These are phyloP conservation scores for Zasmidium citrigriseum DNA, from an alignment of 2,329 filamentous ascomycete species.

Conservation along the genomic window DNA sequence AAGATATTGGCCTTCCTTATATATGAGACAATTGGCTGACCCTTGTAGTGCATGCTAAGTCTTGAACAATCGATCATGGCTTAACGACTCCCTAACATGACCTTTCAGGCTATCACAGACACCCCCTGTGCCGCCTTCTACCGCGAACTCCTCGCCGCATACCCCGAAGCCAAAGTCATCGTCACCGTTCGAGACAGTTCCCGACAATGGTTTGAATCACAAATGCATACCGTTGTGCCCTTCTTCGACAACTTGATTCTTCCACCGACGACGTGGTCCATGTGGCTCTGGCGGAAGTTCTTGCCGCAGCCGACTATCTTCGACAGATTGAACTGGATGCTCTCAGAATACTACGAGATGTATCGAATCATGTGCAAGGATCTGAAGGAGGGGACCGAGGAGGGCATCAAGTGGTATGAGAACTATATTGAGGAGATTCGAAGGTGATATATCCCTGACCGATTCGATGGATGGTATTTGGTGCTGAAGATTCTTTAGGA, in stretches of 20 bases:
- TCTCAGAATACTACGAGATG: neutral
- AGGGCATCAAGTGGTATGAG: neutral
- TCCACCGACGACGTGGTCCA: neutral
- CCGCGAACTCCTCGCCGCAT: neutral
- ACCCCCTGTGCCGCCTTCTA: conserved; percentile 1
- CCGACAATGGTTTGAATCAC: neutral
- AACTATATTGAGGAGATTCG: neutral
- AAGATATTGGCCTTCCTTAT: conserved; percentile 22
- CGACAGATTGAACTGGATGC: neutral
- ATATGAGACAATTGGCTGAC: neutral
- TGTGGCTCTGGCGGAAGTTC: neutral
- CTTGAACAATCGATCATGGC: too few species aligned
- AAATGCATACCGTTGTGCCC: neutral
- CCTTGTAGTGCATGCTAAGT: neutral
- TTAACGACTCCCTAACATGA: neutral
- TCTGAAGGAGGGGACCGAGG: neutral
- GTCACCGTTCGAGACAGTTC: neutral
- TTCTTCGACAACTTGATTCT: neutral
- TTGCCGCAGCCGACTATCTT: neutral
- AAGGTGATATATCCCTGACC: neutral
- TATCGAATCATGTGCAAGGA: neutral
- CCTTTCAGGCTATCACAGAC: neutral
- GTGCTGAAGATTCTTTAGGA: neutral
- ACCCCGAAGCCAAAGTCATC: conserved; percentile 16
- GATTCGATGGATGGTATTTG: neutral